Evolutionary conservation across 176 grass and related monocot genomes (phyloP), one percentile per base, ranked within the genome.

Genomic region (Ensete glaucum): DNA sequence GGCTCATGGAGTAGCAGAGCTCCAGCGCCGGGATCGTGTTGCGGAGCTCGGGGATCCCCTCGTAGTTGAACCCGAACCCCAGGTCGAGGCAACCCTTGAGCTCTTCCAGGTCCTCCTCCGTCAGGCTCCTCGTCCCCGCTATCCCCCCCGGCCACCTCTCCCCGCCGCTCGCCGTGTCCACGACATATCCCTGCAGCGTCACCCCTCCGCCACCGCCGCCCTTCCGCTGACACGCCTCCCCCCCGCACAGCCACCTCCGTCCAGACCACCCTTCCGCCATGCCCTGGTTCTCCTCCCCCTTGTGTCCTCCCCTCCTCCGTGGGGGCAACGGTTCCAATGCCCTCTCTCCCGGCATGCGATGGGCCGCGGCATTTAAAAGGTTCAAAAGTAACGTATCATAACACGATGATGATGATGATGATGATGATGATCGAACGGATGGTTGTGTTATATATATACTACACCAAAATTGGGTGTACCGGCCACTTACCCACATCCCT

Each of bases 1-100:
- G 73, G 54, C 53, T 75, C 73, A 75, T 75, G 54, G 73, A 75
- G 73, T 75, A 75, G 73, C 73, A 75, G 73, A 75, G 73, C 54
- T 75, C 54, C 26, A 75, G 73, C 8, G 73, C 73, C 73, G 73
- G 73, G 19, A 75, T 54, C 25, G 73, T 75, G 24, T n/a, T 48
- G 52, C 73, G n/a, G 8, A 75, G 73, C 73, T 75, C 54, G 2
- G 73, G 73, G 54, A 75, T 75, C 73, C 48, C 73, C 2, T 75
- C 73, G 54, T 59, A 75, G 73, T 1, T 75, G 73, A 75, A 75
- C 73, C 25, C 73, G 55, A 75, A 75, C 25, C 73, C 73, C 14
- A 75, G 27, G 73, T 75, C 73, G 25, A 75, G 53, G 54, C 73
- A 75, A 3, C 73, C 73, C 26, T 59, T 75, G 54, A 75, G 73